Conservation (phyloP, 169 alveolate genomes). For the Cystoisospora suis region DNA sequence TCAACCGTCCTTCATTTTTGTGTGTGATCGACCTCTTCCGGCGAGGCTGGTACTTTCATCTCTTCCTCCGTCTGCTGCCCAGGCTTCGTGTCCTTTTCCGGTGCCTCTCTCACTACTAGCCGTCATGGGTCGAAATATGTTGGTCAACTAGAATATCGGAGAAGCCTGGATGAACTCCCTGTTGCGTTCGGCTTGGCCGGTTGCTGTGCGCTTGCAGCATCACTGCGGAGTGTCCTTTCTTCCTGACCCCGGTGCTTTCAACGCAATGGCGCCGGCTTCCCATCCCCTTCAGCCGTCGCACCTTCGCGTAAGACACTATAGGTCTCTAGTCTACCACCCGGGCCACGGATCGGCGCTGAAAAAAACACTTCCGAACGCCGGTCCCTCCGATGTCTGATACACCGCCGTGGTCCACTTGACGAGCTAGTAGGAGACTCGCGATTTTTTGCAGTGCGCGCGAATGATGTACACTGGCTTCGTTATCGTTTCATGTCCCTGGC, state of each 20-base stretch:
- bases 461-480: too few relatives aligned
- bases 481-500: too few relatives aligned
- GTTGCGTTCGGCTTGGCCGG: background rate
- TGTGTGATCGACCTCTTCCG: background rate
- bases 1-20: too few relatives aligned
- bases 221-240: constrained; percentile 61
- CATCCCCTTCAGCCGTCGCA: constrained; percentile 62
- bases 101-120: background rate
- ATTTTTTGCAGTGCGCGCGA: too few relatives aligned
- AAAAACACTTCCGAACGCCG: too few relatives aligned
- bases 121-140: too few relatives aligned
- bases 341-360: background rate
- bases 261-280: constrained; percentile 31
- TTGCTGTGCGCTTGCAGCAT: constrained; percentile 36
- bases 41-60: background rate
- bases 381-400: too few relatives aligned
- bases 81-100: background rate
- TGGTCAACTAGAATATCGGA: too few relatives aligned
- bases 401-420: too few relatives aligned
- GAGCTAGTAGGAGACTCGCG: too few relatives aligned
- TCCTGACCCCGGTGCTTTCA: constrained; percentile 48
- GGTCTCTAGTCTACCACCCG: background rate
- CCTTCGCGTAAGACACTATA: constrained; percentile 40
- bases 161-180: too few relatives aligned
- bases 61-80: background rate